Conservation (phyloP, 1,284 basidiomycete genomes). For the Boletus smithii region DNA sequence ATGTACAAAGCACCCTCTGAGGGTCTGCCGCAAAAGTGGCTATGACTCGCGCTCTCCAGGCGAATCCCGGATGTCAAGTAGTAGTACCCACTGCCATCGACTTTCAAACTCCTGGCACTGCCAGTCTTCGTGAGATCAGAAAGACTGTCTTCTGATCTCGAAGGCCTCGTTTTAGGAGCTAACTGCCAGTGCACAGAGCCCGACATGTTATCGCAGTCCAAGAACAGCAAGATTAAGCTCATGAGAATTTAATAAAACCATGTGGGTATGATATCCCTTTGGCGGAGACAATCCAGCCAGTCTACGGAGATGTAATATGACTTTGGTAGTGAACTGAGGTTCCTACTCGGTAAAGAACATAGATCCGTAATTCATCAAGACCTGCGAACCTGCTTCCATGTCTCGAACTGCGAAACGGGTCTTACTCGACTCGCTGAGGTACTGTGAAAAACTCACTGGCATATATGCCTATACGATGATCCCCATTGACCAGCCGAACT, state of each 20-base stretch:
- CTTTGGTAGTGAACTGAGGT: not conserved
- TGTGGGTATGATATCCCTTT: too few species aligned
- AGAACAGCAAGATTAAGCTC: not conserved
- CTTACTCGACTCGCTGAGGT: not conserved
- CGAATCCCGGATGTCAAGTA: too few species aligned
- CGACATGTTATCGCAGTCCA: too few species aligned
- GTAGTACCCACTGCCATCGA: not conserved
- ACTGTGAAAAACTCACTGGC: slow-evolving; percentile 40
- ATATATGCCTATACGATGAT: slow-evolving; percentile 55
- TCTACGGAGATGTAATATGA: not conserved
- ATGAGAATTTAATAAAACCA: slow-evolving; percentile 11
- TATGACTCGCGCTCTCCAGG: too few species aligned
- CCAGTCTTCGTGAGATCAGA: too few species aligned
- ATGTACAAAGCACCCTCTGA: too few species aligned
- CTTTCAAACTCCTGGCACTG: not conserved
- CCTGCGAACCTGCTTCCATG: slow-evolving; percentile 42
- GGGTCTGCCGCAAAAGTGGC: too few species aligned
- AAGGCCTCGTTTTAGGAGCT: too few species aligned
- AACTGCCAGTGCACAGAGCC: too few species aligned
- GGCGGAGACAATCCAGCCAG: too few species aligned
- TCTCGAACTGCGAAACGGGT: slow-evolving; percentile 28
- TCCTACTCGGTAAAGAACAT: slow-evolving; percentile 37
- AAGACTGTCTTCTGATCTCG: too few species aligned
- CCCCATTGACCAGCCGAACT: slow-evolving; percentile 59
- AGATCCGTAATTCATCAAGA: slow-evolving; percentile 52